A percentile compares a stretch with the other conserved stretches of the same genome.
These are phyloP conservation scores for Aspergillus fumigatus DNA, from an alignment of 2,329 filamentous ascomycete genomes.

Conservation along the genomic window DNA sequence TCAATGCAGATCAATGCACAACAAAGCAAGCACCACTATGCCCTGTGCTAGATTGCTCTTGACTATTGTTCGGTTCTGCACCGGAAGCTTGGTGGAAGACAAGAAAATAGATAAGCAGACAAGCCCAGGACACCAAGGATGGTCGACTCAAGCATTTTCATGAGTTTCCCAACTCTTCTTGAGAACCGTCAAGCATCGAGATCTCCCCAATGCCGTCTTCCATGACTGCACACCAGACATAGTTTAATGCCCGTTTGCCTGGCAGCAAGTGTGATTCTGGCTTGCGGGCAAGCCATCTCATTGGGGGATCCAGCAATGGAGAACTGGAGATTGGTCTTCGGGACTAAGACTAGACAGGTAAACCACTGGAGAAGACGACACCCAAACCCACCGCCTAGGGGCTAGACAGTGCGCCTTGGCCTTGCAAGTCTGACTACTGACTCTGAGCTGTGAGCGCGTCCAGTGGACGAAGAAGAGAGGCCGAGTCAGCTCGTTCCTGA, in stretches of 20 bases:
- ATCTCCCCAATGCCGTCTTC: neutral
- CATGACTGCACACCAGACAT: neutral
- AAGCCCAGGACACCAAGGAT: neutral
- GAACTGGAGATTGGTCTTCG: constrained; percentile 1
- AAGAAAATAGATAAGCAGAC: neutral
- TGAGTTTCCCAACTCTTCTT: neutral
- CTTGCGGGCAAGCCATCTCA: neutral
- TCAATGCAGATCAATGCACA: neutral
- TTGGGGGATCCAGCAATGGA: constrained; percentile 1
- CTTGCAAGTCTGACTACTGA: neutral
- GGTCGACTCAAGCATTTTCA: neutral
- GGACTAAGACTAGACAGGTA: constrained; percentile 21
- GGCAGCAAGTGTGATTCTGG: neutral
- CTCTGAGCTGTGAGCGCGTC: neutral
- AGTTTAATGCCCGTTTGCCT: neutral
- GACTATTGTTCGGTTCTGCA: neutral
- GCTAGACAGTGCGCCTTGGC: too few relatives aligned
- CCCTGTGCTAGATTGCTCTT: neutral
- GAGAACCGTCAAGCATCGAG: neutral
- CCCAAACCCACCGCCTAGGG: too few relatives aligned
- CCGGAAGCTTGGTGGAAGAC: neutral
- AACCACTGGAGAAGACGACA: constrained; percentile 9
- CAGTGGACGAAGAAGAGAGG: neutral
- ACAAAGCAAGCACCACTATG: neutral
- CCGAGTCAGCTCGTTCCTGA: neutral